Evolutionary conservation across 257 asterid genomes (phyloP), one percentile per base, ranked within the genome.

Genomic region (Solanum gandarillasii): DNA sequence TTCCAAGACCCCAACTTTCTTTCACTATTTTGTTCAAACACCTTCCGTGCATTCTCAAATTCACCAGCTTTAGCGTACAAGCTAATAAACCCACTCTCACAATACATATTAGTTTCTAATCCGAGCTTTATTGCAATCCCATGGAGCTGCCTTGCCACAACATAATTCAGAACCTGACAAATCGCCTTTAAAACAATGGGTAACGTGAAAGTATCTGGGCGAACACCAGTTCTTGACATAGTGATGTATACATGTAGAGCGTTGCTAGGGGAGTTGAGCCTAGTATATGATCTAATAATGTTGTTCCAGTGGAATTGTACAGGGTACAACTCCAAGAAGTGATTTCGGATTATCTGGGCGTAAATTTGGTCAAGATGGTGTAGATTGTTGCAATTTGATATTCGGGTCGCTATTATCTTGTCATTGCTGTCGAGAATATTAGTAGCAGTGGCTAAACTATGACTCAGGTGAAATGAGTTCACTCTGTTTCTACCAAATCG

Each of bases 1-100:
- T 97, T 97, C 98, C 98, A 97, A 39, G 98, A 93, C 10, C 99
- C 99, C 93, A 95, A 85, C 87, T 92, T 90, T 87, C 98, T 93
- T 0, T 92, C 94, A 87, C 88, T 13, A 92, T 94, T 94, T 82
- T 91, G 70, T 39, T 55, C 95, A 85, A 97, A 97, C 94, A 97
- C 92, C 83, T 92, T 92, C 3, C 86, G 90, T 0, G 98, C 99
- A 86, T 90, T 87, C 14, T 87, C 93, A 67, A 91, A 87, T 5
- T 91, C 88, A 14, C 98, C 96, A 1, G 84, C 90, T 84, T 93
- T 95, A 0, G 90, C 91, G 14, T 95, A 95, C 68, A 89, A 41
- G n/a, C 95, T 92, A 4, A 97, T 94, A 72, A 95, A 92, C 29
- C 98, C 98, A 89, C 98, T 97, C 91, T 93, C 96, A 85, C 94